A percentile compares a stretch with the other conserved stretches of the same genome.
Conservation (phyloP, 1,139 yeast genomes). For the Martiniozyma asiatica region DNA sequence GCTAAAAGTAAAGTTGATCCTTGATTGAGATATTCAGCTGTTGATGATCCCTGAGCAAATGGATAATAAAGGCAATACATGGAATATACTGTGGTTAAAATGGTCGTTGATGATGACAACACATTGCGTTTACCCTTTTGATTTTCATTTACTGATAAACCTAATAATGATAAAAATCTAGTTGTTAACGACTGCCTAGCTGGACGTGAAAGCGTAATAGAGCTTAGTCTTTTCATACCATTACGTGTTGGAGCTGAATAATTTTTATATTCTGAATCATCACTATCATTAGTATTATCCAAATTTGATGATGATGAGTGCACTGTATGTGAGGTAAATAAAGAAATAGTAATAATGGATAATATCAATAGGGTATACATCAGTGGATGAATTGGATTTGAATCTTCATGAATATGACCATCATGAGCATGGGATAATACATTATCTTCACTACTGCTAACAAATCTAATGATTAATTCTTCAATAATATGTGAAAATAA, state of each 20-base stretch:
- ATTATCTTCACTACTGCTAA: slow-evolving; percentile 25
- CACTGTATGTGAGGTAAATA: slow-evolving; percentile 8
- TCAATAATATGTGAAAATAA: slow-evolving; percentile 75
- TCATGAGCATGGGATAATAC: slow-evolving; percentile 26
- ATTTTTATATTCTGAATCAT: too few relatives aligned
- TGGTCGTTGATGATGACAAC: slow-evolving; percentile 37
- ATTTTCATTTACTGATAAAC: slow-evolving; percentile 3
- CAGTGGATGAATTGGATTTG: slow-evolving; percentile 17
- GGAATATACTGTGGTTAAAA: slow-evolving; percentile 49
- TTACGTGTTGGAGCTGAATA: slow-evolving; percentile 10
- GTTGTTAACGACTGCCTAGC: slow-evolving; percentile 3
- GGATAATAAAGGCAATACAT: slow-evolving; percentile 23
- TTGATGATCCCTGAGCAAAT: too few relatives aligned
- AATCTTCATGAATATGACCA: slow-evolving; percentile 25
- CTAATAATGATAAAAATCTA: slow-evolving; percentile 1
- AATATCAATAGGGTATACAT: slow-evolving; percentile 21
- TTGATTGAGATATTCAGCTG: slow-evolving; percentile 28
- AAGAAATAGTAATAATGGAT: slow-evolving; percentile 18
- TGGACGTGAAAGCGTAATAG: slow-evolving; percentile 19
- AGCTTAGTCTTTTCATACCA: slow-evolving; percentile 18
- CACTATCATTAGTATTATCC: too few relatives aligned
- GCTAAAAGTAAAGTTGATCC: slow-evolving; percentile 41
- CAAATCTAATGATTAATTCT: slow-evolving; percentile 47
- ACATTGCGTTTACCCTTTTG: slow-evolving; percentile 2
- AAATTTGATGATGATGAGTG: not conserved